Percentiles rank a stretch among this genome's conserved stretches.
These are phyloP conservation scores for Daldinia loculata DNA, from an alignment of 495 filamentous ascomycete species.

Conservation along the genomic window DNA sequence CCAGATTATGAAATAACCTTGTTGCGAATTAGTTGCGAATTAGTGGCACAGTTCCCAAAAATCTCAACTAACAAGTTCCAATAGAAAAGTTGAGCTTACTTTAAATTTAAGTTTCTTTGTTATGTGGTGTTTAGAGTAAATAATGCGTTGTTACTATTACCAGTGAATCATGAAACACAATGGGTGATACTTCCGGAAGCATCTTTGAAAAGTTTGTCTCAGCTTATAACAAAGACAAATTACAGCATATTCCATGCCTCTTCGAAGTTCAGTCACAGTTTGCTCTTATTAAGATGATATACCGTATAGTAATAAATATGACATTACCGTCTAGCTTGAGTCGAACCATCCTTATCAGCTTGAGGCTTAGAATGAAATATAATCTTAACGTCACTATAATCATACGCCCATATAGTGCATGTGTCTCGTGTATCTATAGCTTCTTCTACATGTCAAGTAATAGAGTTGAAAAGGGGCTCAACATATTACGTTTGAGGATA, in stretches of 20 bases:
- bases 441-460: background rate
- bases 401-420: background rate
- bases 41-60: background rate
- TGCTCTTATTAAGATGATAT: background rate
- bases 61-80: background rate
- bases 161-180: conserved; percentile 20
- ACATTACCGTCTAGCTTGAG: background rate
- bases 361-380: background rate
- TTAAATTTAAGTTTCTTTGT: background rate
- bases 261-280: background rate
- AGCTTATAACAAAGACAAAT: conserved; percentile 17
- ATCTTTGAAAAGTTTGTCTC: conserved; percentile 1
- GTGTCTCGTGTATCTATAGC: too few species aligned
- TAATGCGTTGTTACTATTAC: conserved; percentile 8
- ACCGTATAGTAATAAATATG: background rate
- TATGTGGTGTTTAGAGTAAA: background rate
- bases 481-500: background rate
- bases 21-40: background rate
- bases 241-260: background rate
- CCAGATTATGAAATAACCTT: background rate
- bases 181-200: conserved; percentile 25
- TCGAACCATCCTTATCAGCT: too few species aligned
- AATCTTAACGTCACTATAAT: background rate
- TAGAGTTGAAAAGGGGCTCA: background rate
- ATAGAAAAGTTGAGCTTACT: background rate